phyloP scores from a whole-genome alignment of 768 basidiomycete species.

The Pleurotus salmoneostramineus region DNA sequence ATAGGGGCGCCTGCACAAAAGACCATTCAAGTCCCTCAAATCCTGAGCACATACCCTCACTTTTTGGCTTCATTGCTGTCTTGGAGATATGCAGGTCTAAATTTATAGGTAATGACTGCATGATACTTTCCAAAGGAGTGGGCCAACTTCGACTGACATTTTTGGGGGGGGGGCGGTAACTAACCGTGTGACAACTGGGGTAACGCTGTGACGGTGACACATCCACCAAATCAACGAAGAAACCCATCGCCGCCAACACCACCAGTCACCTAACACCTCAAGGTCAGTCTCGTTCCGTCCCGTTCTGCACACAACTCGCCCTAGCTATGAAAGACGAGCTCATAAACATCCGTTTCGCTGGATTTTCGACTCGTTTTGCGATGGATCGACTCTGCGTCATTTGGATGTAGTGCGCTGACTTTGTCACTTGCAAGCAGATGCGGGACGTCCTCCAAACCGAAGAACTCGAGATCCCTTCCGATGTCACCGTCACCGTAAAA shows the following conservation, averaged over 20 bases:
- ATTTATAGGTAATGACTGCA: too few species aligned
- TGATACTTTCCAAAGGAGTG: too few species aligned
- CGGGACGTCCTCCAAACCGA: slow-evolving; percentile 91
- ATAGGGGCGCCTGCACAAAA: too few species aligned
- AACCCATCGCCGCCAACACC: slow-evolving; percentile 6
- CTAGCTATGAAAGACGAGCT: slow-evolving; percentile 9
- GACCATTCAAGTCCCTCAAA: too few species aligned
- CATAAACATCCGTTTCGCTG: slow-evolving; percentile 18
- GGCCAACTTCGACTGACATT: too few species aligned
- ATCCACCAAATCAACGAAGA: slow-evolving; percentile 2
- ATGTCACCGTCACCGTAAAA: slow-evolving; percentile 84
- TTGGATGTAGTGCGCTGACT: slow-evolving; percentile 30
- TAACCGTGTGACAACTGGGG: neutral
- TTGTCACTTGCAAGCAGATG: slow-evolving; percentile 52
- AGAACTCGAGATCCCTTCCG: slow-evolving; percentile 86
- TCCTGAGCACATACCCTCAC: too few species aligned
- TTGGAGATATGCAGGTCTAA: neutral
- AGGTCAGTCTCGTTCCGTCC: slow-evolving; percentile 24
- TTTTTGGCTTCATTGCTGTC: neutral
- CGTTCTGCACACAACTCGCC: slow-evolving; percentile 13
- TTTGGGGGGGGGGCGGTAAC: neutral
- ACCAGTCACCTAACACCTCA: slow-evolving; percentile 25
- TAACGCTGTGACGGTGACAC: neutral
- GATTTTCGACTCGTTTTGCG: slow-evolving; percentile 14
- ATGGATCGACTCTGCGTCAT: slow-evolving; percentile 32